Percentiles rank a stretch among this genome's conserved stretches.
These are phyloP conservation scores for Danielia reshetovae DNA, from an alignment of 805 yeast species.

Conservation along the genomic window DNA sequence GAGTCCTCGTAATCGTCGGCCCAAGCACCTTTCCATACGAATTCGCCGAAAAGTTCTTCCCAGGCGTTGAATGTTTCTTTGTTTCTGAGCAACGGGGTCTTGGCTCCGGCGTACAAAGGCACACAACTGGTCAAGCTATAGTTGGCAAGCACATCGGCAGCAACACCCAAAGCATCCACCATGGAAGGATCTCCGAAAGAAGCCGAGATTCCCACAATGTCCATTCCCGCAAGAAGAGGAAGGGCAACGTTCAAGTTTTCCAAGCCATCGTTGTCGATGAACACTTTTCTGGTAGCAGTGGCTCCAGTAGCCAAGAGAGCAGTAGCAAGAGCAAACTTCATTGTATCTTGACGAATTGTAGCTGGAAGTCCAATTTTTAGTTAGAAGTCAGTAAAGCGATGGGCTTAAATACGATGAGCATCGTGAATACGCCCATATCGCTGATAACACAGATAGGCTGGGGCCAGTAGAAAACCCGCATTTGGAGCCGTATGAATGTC, in stretches of 20 bases:
- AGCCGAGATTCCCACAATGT: conserved; percentile 37
- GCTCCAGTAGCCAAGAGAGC: not conserved
- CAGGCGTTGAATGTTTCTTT: conserved; percentile 37
- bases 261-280: conserved; percentile 41
- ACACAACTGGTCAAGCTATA: conserved; percentile 35
- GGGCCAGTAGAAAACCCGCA: no score
- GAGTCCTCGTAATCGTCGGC: conserved; percentile 27
- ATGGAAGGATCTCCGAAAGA: conserved; percentile 37
- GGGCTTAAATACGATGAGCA: no score
- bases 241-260: conserved; percentile 33
- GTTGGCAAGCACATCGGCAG: conserved; percentile 22
- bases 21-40: conserved; percentile 42
- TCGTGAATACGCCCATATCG: no score
- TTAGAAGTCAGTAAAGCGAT: no score
- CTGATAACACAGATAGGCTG: no score
- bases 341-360: no score
- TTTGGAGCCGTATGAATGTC: no score
- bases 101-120: conserved; percentile 36
- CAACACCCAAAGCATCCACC: conserved; percentile 37
- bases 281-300: conserved; percentile 24
- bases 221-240: conserved; percentile 37
- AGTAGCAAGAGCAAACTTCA: not conserved
- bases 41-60: conserved; percentile 34
- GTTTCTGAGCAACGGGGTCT: conserved; percentile 34
- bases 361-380: no score